Evolutionary conservation across 768 basidiomycete species (phyloP).

Genomic region (Russula vinacea): DNA sequence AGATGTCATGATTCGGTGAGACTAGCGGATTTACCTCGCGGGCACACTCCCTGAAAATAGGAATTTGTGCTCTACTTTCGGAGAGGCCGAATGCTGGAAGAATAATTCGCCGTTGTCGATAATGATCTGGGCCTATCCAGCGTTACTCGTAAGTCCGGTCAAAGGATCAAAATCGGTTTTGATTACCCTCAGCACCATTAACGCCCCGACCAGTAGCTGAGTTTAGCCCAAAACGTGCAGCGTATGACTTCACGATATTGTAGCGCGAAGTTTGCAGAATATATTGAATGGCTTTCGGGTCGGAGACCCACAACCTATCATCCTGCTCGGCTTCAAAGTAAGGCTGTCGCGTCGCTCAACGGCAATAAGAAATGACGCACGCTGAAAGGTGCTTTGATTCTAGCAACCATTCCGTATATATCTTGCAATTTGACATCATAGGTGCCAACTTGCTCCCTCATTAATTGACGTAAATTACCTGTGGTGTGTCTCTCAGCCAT

Average conservation of each 20-base stretch:
- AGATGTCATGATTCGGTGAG: neutral
- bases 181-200: constrained; percentile 24
- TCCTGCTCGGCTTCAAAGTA: constrained; percentile 4
- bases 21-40: constrained; percentile 13
- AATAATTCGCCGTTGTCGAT: constrained; percentile 20
- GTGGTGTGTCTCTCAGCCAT: neutral
- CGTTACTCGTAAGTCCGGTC: neutral
- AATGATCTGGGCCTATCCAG: constrained; percentile 19
- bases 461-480: constrained; percentile 24
- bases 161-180: neutral
- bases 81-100: constrained; percentile 19
- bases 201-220: constrained; percentile 21
- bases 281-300: constrained; percentile 26
- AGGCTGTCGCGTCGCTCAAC: neutral
- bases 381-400: constrained; percentile 22
- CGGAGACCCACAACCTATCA: constrained; percentile 20
- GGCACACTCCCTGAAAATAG: constrained; percentile 24
- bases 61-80: constrained; percentile 15
- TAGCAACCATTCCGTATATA: constrained; percentile 13
- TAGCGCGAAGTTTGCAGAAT: constrained; percentile 27
- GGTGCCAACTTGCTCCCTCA: constrained; percentile 19
- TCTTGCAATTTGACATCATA: constrained; percentile 22
- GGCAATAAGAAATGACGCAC: neutral
- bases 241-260: constrained; percentile 24
- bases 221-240: constrained; percentile 25